These are phyloP conservation scores for Lactifluus volemus DNA, from an alignment of 768 basidiomycete genomes.

Conservation along the genomic window DNA sequence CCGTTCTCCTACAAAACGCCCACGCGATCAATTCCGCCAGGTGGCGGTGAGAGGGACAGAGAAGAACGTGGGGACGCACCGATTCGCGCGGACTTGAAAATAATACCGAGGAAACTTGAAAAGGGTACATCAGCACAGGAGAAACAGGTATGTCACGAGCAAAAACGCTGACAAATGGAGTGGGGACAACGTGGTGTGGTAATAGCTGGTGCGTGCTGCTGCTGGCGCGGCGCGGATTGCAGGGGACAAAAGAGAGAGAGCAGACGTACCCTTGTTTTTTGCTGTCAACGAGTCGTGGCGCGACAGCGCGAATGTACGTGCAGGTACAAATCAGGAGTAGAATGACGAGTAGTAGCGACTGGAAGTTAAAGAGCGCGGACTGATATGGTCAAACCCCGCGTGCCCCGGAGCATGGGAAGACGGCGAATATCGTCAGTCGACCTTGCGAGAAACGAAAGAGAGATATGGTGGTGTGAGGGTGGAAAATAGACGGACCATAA, in stretches of 20 bases:
- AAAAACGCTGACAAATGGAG: neutral
- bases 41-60: no score
- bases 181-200: neutral
- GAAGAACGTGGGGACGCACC: conserved; percentile 40
- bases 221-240: neutral
- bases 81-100: conserved; percentile 95
- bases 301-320: conserved; percentile 87
- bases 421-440: neutral
- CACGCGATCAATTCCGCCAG: no score
- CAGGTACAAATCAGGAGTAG: conserved; percentile 94
- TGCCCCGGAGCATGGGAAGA: no score
- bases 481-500: neutral
- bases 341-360: conserved; percentile 88
- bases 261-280: conserved; percentile 84
- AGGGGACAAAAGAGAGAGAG: neutral
- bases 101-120: conserved; percentile 75
- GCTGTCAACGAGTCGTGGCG: conserved; percentile 83
- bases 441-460: neutral
- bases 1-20: conserved; percentile 60
- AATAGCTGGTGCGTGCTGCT: neutral
- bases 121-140: neutral
- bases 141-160: neutral
- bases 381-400: conserved; percentile 21
- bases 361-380: conserved; percentile 98
- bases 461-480: neutral